Evolutionary conservation across 306 rosid genomes (phyloP).

Genomic region (Delonix regia): DNA sequence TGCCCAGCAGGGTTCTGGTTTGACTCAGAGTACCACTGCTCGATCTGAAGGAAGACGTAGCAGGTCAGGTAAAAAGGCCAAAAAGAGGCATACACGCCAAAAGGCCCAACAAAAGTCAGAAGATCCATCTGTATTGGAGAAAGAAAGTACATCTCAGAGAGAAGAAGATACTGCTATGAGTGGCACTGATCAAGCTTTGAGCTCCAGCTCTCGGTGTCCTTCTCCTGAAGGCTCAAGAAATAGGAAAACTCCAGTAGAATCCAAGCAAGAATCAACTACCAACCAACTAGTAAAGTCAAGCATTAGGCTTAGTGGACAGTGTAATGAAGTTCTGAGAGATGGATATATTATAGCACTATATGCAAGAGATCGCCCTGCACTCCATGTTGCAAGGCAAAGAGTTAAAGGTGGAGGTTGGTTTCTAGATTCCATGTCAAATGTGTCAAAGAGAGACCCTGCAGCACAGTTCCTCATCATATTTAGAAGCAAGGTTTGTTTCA

Average conservation of each 20-base stretch:
- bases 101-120: slow-evolving; percentile 77
- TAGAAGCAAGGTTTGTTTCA: slow-evolving; percentile 82
- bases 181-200: slow-evolving; percentile 92
- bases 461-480: slow-evolving; percentile 86
- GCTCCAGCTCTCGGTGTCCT: slow-evolving; percentile 81
- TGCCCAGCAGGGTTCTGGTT: slow-evolving; percentile 68
- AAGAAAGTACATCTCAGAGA: slow-evolving; percentile 73
- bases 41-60: slow-evolving; percentile 90
- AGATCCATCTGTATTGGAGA: slow-evolving; percentile 63
- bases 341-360: slow-evolving; percentile 84
- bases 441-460: slow-evolving; percentile 96
- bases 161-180: slow-evolving; percentile 91
- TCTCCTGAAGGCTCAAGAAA: slow-evolving; percentile 85
- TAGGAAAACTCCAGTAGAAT: slow-evolving; percentile 81
- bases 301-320: slow-evolving; percentile 70
- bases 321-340: slow-evolving; percentile 78
- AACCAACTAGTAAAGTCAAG: slow-evolving; percentile 56
- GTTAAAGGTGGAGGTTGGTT: slow-evolving; percentile 98
- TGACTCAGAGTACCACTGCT: slow-evolving; percentile 65
- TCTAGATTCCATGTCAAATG: slow-evolving; percentile 78
- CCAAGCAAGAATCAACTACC: slow-evolving; percentile 68
- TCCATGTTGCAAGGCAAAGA: slow-evolving; percentile 92
- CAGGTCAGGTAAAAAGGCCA: slow-evolving; percentile 94
- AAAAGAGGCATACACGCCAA: slow-evolving; percentile 88
- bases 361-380: slow-evolving; percentile 72